Evolutionary conservation across 495 filamentous ascomycete genomes (phyloP), one percentile per base, ranked within the genome.

Genomic region (Aspergillus bridgeri): DNA sequence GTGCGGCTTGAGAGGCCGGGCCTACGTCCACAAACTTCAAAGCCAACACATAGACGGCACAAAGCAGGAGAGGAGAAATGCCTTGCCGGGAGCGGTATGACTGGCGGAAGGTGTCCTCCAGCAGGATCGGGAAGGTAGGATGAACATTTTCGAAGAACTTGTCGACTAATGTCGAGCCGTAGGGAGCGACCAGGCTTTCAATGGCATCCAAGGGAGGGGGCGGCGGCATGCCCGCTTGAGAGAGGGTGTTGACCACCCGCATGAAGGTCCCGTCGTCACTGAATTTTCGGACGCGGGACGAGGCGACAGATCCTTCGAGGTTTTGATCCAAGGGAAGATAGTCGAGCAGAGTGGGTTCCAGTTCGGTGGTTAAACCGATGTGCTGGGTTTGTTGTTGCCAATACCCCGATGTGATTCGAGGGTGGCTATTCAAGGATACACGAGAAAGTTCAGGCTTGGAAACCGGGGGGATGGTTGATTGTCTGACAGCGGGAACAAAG

Each of bases 91-190:
- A 86, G 22, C 87, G 85, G 66, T 95, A 91, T 61, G 91, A 89
- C 62, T 95, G 89, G 62, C 89, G 84, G 67, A 96, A 96, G 33
- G 91, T 82, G 59, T 85, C 82, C 75, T 96, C 92, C 64, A 96
- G 87, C 51, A 96, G 75, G 57, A 98, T 90, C 29, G 93, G 93
- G 63, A 96, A 95, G 57, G 83, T 90, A 1, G 91, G 92, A 69
- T 97, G 94, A 47, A 97, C 86, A 53, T 90, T 80, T 52, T 85
- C 82, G 64, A 96, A 96, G 78, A 92, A 98, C 51, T 95, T 80
- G 57, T 93, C 88, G 51, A 97, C 84, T 68, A 96, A 67, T 11
- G 85, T 85, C 55, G 86, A 83, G 44, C 91, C 91, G 71, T 96
- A 84, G 6, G 90, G 89, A 27, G 88, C 83, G 49, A 97, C 88